A percentile compares a stretch with the other conserved stretches of the same genome.
Evolutionary conservation across 2,329 filamentous ascomycete genomes (phyloP).

Genomic region (Pseudogymnoascus sp.): DNA sequence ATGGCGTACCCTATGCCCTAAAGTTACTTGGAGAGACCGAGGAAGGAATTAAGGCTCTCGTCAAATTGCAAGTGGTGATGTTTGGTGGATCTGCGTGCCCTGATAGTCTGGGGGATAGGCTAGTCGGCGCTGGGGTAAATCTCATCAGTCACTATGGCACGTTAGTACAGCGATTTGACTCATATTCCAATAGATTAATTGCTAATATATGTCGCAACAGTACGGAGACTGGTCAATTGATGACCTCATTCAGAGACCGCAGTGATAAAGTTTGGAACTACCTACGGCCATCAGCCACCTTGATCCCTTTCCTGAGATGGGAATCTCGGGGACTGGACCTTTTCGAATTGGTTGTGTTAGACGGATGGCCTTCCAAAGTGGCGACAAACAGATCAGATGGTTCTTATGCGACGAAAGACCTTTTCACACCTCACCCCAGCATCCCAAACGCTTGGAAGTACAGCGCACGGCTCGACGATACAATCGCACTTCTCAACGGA

Average conservation of each 20-base stretch:
- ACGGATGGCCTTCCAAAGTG: slow-evolving; percentile 35
- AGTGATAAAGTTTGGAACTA: slow-evolving; percentile 40
- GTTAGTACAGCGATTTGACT: slow-evolving; percentile 30
- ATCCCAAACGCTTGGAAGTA: slow-evolving; percentile 41
- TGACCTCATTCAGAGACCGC: slow-evolving; percentile 31
- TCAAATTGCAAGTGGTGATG: slow-evolving; percentile 44
- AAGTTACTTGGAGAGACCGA: slow-evolving; percentile 55
- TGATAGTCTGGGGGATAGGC: slow-evolving; percentile 49
- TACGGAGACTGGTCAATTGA: slow-evolving; percentile 34
- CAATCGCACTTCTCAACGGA: slow-evolving; percentile 40
- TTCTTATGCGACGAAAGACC: slow-evolving; percentile 40
- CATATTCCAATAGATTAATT: neutral
- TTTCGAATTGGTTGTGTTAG: slow-evolving; percentile 15
- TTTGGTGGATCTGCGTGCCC: slow-evolving; percentile 54
- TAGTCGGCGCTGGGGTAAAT: slow-evolving; percentile 48
- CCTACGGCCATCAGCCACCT: slow-evolving; percentile 7
- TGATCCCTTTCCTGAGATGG: slow-evolving; percentile 8
- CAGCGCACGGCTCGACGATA: slow-evolving; percentile 39
- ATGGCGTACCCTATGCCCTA: slow-evolving; percentile 57
- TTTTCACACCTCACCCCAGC: slow-evolving; percentile 37
- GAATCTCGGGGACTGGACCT: neutral
- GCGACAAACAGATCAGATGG: slow-evolving; percentile 36
- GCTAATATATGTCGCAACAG: neutral
- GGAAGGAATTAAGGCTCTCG: slow-evolving; percentile 44
- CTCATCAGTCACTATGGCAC: slow-evolving; percentile 52